Percentiles rank a stretch among this genome's conserved stretches.
Evolutionary conservation across 2,329 filamentous ascomycete genomes (phyloP).

Genomic region (Trichoderma arundinaceum): DNA sequence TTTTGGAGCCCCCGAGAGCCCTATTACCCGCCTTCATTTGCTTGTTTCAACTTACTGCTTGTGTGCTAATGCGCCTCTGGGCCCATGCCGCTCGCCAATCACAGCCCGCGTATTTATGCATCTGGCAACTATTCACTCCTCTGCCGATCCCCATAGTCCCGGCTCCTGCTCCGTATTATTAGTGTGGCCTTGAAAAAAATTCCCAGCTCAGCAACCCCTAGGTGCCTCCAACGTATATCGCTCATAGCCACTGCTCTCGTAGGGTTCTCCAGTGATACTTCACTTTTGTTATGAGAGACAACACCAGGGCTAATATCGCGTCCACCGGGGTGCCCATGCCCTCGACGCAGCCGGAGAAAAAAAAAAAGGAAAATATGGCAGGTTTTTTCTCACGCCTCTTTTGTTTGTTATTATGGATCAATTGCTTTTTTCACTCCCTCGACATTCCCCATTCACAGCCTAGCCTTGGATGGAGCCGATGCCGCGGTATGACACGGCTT

Average conservation of each 20-base stretch:
- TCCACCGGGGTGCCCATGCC: slow-evolving; percentile 21
- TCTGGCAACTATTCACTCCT: slow-evolving; percentile 27
- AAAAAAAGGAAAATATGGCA: background rate
- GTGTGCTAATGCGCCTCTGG: background rate
- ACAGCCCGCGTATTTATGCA: slow-evolving; percentile 20
- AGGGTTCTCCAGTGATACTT: slow-evolving; percentile 30
- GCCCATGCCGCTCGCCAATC: slow-evolving; percentile 23
- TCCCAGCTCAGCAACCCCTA: slow-evolving; percentile 30
- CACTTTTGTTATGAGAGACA: slow-evolving; percentile 29
- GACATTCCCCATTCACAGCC: background rate
- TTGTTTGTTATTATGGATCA: slow-evolving; percentile 8
- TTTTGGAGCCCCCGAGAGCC: background rate
- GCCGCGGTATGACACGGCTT: slow-evolving; percentile 17
- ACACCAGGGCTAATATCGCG: slow-evolving; percentile 32
- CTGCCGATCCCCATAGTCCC: slow-evolving; percentile 31
- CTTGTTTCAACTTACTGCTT: slow-evolving; percentile 9
- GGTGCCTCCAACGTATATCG: slow-evolving; percentile 34
- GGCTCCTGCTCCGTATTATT: slow-evolving; percentile 25
- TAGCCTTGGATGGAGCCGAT: slow-evolving; percentile 16
- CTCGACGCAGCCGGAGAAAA: slow-evolving; percentile 3
- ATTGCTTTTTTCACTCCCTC: slow-evolving; percentile 15
- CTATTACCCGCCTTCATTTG: background rate
- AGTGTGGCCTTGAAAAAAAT: slow-evolving; percentile 24
- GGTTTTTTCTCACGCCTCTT: slow-evolving; percentile 16
- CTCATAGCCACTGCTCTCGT: slow-evolving; percentile 30